Evolutionary conservation across 345 rosid genomes (phyloP).

Genomic region (Eucalyptus erythrocorys): DNA sequence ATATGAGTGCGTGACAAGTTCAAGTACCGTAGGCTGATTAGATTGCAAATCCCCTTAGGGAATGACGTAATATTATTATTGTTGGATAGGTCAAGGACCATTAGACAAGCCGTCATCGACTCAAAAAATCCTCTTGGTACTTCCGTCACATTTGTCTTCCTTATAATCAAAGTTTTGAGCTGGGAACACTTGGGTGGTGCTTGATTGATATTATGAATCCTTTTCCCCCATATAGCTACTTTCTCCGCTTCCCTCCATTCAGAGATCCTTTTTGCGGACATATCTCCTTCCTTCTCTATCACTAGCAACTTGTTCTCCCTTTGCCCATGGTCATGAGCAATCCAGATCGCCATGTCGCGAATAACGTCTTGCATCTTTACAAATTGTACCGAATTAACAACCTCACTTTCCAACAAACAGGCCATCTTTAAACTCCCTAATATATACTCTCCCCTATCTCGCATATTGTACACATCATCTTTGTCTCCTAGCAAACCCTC

Average conservation of each 20-base stretch:
- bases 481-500: conserved; percentile 1
- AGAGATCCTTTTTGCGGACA: rapidly evolving
- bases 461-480: neutral
- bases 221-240: neutral
- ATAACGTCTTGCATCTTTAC: conserved; percentile 12
- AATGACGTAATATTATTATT: rapidly evolving
- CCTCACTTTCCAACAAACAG: neutral
- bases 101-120: rapidly evolving
- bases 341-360: conserved; percentile 6
- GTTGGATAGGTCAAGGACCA: rapidly evolving
- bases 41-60: neutral
- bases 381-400: neutral
- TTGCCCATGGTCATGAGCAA: neutral
- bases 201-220: rapidly evolving
- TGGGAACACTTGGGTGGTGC: neutral
- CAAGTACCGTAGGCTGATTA: rapidly evolving
- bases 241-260: neutral
- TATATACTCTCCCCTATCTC: neutral
- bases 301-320: neutral
- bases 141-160: rapidly evolving
- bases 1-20: rapidly evolving
- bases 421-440: neutral
- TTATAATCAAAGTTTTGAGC: neutral
- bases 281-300: rapidly evolving
- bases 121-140: neutral